Evolutionary conservation across 768 basidiomycete species (phyloP), one percentile per base, ranked within the genome.

Genomic region (Mycena indigotica): DNA sequence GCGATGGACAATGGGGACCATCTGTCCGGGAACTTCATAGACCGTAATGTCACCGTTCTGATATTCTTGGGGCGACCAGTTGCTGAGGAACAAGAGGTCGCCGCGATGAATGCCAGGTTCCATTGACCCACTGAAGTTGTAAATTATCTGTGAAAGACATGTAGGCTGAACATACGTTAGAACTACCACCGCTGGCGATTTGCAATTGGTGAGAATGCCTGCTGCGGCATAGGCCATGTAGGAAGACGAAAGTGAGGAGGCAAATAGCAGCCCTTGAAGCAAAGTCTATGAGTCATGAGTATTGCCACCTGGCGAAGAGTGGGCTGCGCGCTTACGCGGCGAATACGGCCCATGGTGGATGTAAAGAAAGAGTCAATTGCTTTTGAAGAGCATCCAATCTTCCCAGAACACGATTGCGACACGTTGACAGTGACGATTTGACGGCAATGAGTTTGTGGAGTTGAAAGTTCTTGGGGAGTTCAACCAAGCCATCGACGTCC

Each of bases 171-270:
- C 76, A 56, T 35, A 78, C 81, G 78, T 81, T n/a, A 84, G 72
- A 1, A 84, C 82, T 52, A 84, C 82, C 10, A 83, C 80, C 17
- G 83, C 75, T 2, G 82, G 82, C 1, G 75, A 76, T 55, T 80
- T 80, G 32, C 79, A 80, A 67, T 82, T 82, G 30, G 75, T 77
- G 1, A 77, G 52, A 12, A 84, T 65, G 15, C 75, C 74, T 23
- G 83, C 67, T 0, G 72, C 77, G 53, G 83, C 81, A 78, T 81
- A 82, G 61, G 80, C 71, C 76, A 80, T 80, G 28, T 78, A 53
- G 1, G 39, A 26, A 6, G 61, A 57, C 5, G 54, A 25, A 12
- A 59, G 17, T 1, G 54, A 26, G 1, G 52, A 24, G 2, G 57
- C 50, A 2, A 65, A 4, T 28, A 10, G 39, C 15, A 52, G 55